Base-by-base conservation (phyloP, 768 basidiomycete genomes). In the Phaffia australis region DNA sequence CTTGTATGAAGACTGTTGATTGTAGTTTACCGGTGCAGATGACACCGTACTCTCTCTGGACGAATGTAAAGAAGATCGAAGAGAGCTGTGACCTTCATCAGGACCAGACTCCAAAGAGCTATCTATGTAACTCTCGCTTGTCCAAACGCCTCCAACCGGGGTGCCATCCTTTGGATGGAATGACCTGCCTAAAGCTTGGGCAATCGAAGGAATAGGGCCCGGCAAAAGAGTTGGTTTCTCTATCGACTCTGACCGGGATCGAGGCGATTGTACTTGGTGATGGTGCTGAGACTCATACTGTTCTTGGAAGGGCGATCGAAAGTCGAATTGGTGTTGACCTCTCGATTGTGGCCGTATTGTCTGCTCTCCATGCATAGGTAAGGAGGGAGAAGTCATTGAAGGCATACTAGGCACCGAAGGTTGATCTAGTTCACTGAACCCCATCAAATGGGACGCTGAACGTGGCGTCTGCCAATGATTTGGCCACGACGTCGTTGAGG, bases 131-230 rank as follows among this genome's bases (percentile, higher is more conserved):
- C 35, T 42, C 35, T 42, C 35, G 35, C 35, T 42, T 11, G 60
- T 51, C 60, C 60, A 61, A 19, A 61, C 60, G 9, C 60, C 60
- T 50, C 60, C 60, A 32, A 50, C 60, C 23, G 60, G 60, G 14
- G 60, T 32, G 60, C 50, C 18, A 32, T 61, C 60, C 11, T 61
- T 48, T 15, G 50, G 48, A 48, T 61, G 49, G 8, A 61, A 27
- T 21, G 60, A 32, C 27, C 48, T 27, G 15, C 35, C 47, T 11
- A 61, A 21, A 23, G 60, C 49, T 11, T 27, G 5, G 7, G 60
- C 47, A 16, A 61, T 48, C 15, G 60, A 61, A 61, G 27, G 27
- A 8, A 61, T 27, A 25, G 55, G 27, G 16, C 25, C 30, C 30
- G 30, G 14, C 57, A 15, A 58, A 11, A 35, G 46, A 49, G 16